Percentiles rank a stretch among this genome's conserved stretches.
phyloP scores from a whole-genome alignment of 176 grass and related monocot species.

The Pontederia crassipes region DNA sequence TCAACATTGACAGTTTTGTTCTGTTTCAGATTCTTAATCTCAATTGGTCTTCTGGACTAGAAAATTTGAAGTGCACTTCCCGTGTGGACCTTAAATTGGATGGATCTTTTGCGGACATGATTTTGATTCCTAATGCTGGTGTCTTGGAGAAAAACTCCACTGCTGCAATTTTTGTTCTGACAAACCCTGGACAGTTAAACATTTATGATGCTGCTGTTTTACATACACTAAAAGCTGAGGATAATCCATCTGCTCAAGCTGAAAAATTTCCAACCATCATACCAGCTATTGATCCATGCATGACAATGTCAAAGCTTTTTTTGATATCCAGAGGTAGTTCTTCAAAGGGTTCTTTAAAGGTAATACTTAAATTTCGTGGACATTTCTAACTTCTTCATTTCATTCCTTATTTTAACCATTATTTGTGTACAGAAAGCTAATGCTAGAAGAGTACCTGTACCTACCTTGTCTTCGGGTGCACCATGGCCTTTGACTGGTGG shows the following conservation, averaged over 20 bases:
- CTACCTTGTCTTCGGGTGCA: slow-evolving; percentile 37
- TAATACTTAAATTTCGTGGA: slow-evolving; percentile 14
- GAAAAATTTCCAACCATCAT: slow-evolving; percentile 71
- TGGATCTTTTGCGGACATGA: slow-evolving; percentile 99
- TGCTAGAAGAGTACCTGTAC: slow-evolving; percentile 26
- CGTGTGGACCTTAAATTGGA: slow-evolving; percentile 68
- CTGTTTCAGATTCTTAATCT: slow-evolving; percentile 69
- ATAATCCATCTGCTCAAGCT: slow-evolving; percentile 31
- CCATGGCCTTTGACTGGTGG: slow-evolving; percentile 98
- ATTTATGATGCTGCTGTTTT: slow-evolving; percentile 71
- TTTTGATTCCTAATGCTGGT: slow-evolving; percentile 63
- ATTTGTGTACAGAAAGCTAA: slow-evolving; percentile 44
- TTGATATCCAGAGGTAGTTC: slow-evolving; percentile 28
- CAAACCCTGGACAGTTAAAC: slow-evolving; percentile 88
- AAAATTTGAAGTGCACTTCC: slow-evolving; percentile 53
- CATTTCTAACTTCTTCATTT: background rate
- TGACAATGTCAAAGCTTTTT: slow-evolving; percentile 61
- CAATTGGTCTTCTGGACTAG: slow-evolving; percentile 57
- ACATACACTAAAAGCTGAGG: slow-evolving; percentile 45
- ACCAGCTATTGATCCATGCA: slow-evolving; percentile 69
- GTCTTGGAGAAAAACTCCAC: slow-evolving; percentile 43
- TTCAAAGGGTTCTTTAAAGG: slow-evolving; percentile 59
- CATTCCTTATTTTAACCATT: slow-evolving; percentile 1
- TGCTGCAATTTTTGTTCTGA: slow-evolving; percentile 74
- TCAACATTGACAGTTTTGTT: slow-evolving; percentile 8